Evolutionary conservation across 148 eudicot genomes (phyloP).

Genomic region (Spergularia marina): DNA sequence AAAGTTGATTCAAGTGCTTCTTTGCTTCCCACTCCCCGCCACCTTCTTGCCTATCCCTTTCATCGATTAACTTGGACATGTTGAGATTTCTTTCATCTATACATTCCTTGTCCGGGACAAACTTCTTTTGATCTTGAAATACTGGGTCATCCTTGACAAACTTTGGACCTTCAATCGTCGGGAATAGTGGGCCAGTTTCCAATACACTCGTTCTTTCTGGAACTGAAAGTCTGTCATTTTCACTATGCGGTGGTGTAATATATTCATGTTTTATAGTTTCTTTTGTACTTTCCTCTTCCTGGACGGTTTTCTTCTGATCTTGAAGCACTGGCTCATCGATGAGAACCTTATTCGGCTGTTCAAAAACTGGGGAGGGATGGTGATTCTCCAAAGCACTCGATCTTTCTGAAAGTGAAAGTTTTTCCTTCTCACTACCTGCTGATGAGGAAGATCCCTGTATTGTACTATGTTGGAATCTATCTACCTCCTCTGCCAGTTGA

Average conservation of each 20-base stretch:
- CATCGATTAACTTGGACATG: constrained; percentile 20
- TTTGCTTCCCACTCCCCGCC: constrained; percentile 50
- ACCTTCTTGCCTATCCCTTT: constrained; percentile 28
- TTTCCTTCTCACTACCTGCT: constrained; percentile 13
- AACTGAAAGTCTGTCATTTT: constrained; percentile 23
- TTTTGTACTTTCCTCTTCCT: constrained; percentile 22
- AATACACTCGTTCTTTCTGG: constrained; percentile 15
- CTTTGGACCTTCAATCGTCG: constrained; percentile 25
- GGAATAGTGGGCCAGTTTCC: constrained; percentile 28
- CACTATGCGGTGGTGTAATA: background rate
- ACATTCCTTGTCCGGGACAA: constrained; percentile 20
- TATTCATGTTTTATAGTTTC: constrained; percentile 4
- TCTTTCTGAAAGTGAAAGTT: constrained; percentile 27
- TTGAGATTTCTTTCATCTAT: constrained; percentile 18
- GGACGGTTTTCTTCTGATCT: constrained; percentile 18
- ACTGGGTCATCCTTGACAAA: constrained; percentile 9
- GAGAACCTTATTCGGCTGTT: constrained; percentile 22
- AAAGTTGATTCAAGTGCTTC: constrained; percentile 41
- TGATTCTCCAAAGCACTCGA: constrained; percentile 29
- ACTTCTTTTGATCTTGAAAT: constrained; percentile 13
- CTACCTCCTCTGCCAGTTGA: constrained; percentile 29
- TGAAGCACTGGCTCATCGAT: constrained; percentile 5
- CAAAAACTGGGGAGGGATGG: constrained; percentile 25
- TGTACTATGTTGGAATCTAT: constrained; percentile 29
- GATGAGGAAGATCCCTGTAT: constrained; percentile 24